Evolutionary conservation across 2,329 filamentous ascomycete species (phyloP), one percentile per base, ranked within the genome.

Genomic region (Fusarium concolor): DNA sequence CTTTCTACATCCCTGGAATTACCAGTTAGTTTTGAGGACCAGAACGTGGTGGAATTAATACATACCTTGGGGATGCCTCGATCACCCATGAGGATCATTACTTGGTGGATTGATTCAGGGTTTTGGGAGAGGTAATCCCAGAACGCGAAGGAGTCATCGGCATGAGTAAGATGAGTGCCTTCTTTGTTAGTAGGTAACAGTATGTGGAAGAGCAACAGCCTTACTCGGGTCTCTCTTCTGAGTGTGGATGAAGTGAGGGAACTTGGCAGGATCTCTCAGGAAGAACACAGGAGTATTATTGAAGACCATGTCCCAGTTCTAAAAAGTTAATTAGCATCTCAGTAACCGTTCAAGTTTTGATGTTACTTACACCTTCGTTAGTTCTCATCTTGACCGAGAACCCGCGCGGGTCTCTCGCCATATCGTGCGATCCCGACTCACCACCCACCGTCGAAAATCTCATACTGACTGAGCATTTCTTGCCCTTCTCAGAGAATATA

Each of bases 401-500:
- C 0, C 91, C 91, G 72, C 90, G 83, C 11, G 90, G 90, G 69
- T 94, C 91, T 61, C 91, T 87, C 31, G 89, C 90, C 67, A 87
- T 89, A 73, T 93, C 91, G 58, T 90, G 84, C 6, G 89, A 92
- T 9, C 90, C 90, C 59, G 87, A 87, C 77, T 93, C 90, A 62
- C 90, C 90, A 75, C 90, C 90, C 6, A 93, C 91, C 3, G 91
- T 94, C 0, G 90, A 93, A 79, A 94, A 93, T 6, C 92, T 88
- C 42, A 86, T 84, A 2, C 90, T 84, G 65, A 90, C 78, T 17
- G 89, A 87, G 46, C 90, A 92, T 77, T 87, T 87, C 81, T 92
- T 92, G 70, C 90, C 91, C 53, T 87, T 82, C 57, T 86, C 81
- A 72, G 81, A 85, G 73, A 89, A 86, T 57, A 86, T 81, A 55